phyloP scores from a whole-genome alignment of 352 stramenopile species.

The Blastocystis sp. region DNA sequence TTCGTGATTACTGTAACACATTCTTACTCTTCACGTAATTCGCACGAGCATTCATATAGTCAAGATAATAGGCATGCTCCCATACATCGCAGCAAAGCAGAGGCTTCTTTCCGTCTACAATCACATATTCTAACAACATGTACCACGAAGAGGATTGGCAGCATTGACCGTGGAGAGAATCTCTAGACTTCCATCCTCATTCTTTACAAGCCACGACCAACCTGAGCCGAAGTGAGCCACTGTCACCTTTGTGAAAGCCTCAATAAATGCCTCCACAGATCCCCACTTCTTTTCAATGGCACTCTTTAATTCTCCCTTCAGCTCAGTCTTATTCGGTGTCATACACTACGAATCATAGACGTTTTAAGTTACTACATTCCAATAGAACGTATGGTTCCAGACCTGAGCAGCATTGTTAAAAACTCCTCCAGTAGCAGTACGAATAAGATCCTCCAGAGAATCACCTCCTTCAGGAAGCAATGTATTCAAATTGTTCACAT shows the following conservation, averaged over 20 bases:
- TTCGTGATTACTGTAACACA: background rate
- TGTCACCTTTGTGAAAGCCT: slow-evolving; percentile 67
- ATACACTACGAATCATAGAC: slow-evolving; percentile 52
- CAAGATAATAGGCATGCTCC: slow-evolving; percentile 70
- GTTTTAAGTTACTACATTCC: slow-evolving; percentile 63
- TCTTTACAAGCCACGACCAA: slow-evolving; percentile 71
- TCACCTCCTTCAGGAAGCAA: slow-evolving; percentile 63
- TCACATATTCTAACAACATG: background rate
- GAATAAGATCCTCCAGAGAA: slow-evolving; percentile 66
- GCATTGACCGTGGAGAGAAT: slow-evolving; percentile 66
- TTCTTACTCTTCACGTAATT: slow-evolving; percentile 68
- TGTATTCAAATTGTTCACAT: slow-evolving; percentile 66
- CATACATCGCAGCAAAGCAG: slow-evolving; percentile 69
- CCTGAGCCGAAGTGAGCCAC: slow-evolving; percentile 70
- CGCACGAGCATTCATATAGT: slow-evolving; percentile 68
- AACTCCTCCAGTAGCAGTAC: slow-evolving; percentile 62
- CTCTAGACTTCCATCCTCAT: slow-evolving; percentile 61
- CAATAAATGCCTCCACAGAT: slow-evolving; percentile 70
- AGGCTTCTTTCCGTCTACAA: slow-evolving; percentile 58
- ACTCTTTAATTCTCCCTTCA: background rate
- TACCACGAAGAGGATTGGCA: slow-evolving; percentile 65
- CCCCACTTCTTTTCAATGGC: slow-evolving; percentile 62
- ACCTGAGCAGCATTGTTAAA: slow-evolving; percentile 68
- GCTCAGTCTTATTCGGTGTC: slow-evolving; percentile 32
- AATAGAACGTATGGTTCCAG: slow-evolving; percentile 68